Percentiles rank a stretch among this genome's conserved stretches.
Conservation (phyloP, 1,284 basidiomycete genomes). For the Melampsora occidentalis region DNA sequence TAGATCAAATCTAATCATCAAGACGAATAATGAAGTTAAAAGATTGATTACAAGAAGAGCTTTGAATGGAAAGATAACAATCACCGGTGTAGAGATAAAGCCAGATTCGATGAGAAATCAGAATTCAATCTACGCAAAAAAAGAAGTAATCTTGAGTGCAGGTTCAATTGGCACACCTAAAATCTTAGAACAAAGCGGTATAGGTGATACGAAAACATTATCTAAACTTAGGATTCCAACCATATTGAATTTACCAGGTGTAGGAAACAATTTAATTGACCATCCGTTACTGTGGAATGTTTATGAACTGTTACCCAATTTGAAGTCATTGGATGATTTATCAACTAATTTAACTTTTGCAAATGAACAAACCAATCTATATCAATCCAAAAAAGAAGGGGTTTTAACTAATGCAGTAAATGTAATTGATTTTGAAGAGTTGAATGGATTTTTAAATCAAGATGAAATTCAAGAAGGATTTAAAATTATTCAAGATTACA, state of each 20-base stretch:
- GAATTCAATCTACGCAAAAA: slow-evolving; percentile 41
- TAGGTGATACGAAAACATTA: slow-evolving; percentile 47
- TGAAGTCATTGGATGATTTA: slow-evolving; percentile 30
- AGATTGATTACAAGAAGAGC: slow-evolving; percentile 17
- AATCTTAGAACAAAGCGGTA: slow-evolving; percentile 50
- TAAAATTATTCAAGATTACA: slow-evolving; percentile 3
- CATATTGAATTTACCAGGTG: slow-evolving; percentile 45
- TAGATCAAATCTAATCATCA: slow-evolving; percentile 18
- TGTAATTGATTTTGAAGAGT: slow-evolving; percentile 25
- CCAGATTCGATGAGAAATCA: not conserved
- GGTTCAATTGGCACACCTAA: slow-evolving; percentile 50
- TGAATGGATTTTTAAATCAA: slow-evolving; percentile 17
- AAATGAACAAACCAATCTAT: slow-evolving; percentile 20
- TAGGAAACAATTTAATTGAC: slow-evolving; percentile 47
- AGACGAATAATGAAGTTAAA: slow-evolving; percentile 10
- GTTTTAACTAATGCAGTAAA: slow-evolving; percentile 19
- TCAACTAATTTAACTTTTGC: slow-evolving; percentile 25
- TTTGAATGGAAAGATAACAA: not conserved
- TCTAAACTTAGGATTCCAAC: slow-evolving; percentile 42
- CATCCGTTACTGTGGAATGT: slow-evolving; percentile 27
- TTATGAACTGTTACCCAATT: slow-evolving; percentile 14
- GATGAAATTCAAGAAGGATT: slow-evolving; percentile 32
- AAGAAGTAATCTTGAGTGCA: slow-evolving; percentile 48
- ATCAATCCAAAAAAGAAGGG: slow-evolving; percentile 9
- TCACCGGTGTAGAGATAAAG: slow-evolving; percentile 23